Evolutionary conservation across 352 stramenopile species (phyloP).

Genomic region (Phytophthora sp.): DNA sequence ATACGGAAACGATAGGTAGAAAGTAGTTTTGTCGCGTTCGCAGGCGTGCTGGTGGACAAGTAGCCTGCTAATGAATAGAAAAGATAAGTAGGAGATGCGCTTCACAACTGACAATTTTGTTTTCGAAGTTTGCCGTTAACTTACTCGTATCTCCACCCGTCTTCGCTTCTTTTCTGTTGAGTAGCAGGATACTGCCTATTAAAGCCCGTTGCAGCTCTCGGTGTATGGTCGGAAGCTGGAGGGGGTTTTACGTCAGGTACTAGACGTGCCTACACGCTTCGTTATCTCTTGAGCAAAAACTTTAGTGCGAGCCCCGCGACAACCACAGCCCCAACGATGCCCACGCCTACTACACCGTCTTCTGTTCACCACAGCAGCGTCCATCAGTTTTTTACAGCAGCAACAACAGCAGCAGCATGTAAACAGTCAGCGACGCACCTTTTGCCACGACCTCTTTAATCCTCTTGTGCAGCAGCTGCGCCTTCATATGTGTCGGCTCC

Average conservation of each 20-base stretch:
- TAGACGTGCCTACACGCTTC: constrained; percentile 16
- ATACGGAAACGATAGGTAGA: constrained; percentile 34
- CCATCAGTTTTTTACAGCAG: constrained; percentile 8
- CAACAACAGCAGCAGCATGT: background rate
- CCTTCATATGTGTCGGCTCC: constrained; percentile 74
- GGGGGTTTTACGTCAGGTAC: constrained; percentile 14
- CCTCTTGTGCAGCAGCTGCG: constrained; percentile 74
- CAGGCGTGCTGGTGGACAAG: constrained; percentile 7
- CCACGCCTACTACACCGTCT: constrained; percentile 73
- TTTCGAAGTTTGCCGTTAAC: constrained; percentile 26
- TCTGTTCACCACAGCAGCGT: constrained; percentile 20
- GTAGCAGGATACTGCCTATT: background rate
- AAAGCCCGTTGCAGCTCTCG: constrained; percentile 6
- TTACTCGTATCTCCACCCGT: constrained; percentile 17
- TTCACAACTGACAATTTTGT: background rate
- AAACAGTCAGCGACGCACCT: constrained; percentile 36
- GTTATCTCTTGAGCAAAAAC: constrained; percentile 77
- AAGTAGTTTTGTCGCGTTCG: constrained; percentile 37
- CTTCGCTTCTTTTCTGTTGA: constrained; percentile 3
- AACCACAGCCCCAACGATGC: constrained; percentile 73
- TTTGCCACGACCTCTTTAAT: constrained; percentile 75
- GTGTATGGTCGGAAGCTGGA: constrained; percentile 14
- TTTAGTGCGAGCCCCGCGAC: constrained; percentile 76
- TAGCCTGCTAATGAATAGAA: constrained; percentile 33
- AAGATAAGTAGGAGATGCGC: constrained; percentile 23